Evolutionary conservation across 106 monocot species (phyloP), one percentile per base, ranked within the genome.

Genomic region (Iris macrosiphon): DNA sequence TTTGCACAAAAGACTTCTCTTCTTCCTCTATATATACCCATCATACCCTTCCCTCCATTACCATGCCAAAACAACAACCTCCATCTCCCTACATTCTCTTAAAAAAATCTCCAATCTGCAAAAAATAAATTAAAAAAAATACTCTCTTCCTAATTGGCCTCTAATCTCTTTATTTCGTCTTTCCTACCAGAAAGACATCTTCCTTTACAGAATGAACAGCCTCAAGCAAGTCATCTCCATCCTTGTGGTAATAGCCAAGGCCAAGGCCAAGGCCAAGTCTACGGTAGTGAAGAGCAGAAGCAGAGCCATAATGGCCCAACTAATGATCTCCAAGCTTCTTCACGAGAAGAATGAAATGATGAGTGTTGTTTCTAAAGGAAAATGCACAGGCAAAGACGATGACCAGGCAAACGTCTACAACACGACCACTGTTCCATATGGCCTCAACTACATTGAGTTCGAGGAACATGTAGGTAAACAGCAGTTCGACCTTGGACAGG

Each of bases 211-310:
- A 31, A 62, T 62, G 47, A 62, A 48, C 23, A 48, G 49, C 41
- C 45, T 61, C 45, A 80, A 80, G 66, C 40, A 75, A 14, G 21
- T 77, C 15, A 44, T 73, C 55, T 65, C 82, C 0, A 49, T 68
- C 17, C 26, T 84, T 4, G 52, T 44, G 4, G 19, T 70, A 11
- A 41, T 73, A n/a, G 68, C 65, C 22, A 82, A 77, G 68, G n/a
- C n/a, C n/a, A n/a, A n/a, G n/a, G n/a, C n/a, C n/a, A n/a, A 77
- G 68, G 65, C 72, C 47, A 82, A 68, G 64, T 57, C 83, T 1
- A n/a, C 31, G 29, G 80, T 57, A 0, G 30, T 73, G 66, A 77
- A 77, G 77, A 66, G 71, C 80, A 81, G 74, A 69, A 71, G 71
- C n/a, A 59, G 44, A 9, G 60, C 70, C 15, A 43, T 77, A 15